Evolutionary conservation across 176 grass and related monocot species (phyloP).

Genomic region (Aechmea fasciata): DNA sequence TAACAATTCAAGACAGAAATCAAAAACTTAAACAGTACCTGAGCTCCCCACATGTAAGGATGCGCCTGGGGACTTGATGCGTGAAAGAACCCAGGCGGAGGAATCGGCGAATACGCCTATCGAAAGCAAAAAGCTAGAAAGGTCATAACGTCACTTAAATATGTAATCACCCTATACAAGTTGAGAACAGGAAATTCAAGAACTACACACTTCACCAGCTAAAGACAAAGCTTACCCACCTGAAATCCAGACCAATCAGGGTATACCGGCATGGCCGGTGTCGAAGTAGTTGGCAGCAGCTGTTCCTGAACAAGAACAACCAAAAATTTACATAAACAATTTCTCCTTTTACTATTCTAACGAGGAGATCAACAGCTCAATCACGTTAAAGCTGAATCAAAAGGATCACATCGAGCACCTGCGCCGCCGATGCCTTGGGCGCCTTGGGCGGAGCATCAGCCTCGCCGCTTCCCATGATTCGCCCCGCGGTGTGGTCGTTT

Average conservation of each 20-base stretch:
- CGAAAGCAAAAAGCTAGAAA: slow-evolving; percentile 11
- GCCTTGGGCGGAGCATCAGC: slow-evolving; percentile 50
- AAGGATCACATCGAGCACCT: slow-evolving; percentile 36
- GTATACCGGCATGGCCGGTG: slow-evolving; percentile 41
- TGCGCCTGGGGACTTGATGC: slow-evolving; percentile 73
- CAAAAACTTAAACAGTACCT: slow-evolving; percentile 30
- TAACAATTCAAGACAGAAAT: slow-evolving; percentile 6
- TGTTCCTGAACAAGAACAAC: slow-evolving; percentile 54
- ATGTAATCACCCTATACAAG: slow-evolving; percentile 1
- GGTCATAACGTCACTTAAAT: not conserved
- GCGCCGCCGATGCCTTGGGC: slow-evolving; percentile 46
- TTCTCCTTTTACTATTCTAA: slow-evolving; percentile 1
- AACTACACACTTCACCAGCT: slow-evolving; percentile 4
- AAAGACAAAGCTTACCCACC: slow-evolving; percentile 29
- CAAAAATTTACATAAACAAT: not conserved
- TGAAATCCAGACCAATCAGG: slow-evolving; percentile 88
- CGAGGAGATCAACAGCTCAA: not conserved
- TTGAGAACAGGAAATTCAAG: not conserved
- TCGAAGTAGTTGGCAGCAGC: slow-evolving; percentile 33
- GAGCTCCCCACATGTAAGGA: slow-evolving; percentile 97
- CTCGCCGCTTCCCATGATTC: slow-evolving; percentile 67
- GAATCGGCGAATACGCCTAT: slow-evolving; percentile 79
- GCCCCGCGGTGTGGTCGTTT: not conserved
- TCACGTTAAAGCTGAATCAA: not conserved
- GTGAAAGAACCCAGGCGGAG: slow-evolving; percentile 80